phyloP scores from a whole-genome alignment of 2,329 filamentous ascomycete genomes.

The Lecanosticta acicola region DNA sequence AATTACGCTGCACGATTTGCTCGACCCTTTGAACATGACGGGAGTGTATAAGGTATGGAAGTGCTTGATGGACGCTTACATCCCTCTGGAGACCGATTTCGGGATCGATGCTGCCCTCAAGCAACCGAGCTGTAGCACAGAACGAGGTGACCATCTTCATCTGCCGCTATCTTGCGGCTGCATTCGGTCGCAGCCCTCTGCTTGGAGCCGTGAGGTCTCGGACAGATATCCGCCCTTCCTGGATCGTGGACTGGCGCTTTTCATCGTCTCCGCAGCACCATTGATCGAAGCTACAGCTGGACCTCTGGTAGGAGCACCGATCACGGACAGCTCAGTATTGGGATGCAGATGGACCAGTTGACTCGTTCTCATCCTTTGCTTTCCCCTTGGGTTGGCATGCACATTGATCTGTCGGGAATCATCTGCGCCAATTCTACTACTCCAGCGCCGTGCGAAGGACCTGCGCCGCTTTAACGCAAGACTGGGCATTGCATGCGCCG shows the following conservation, averaged over 20 bases:
- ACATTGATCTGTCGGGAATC: constrained; percentile 47
- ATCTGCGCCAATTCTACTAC: constrained; percentile 40
- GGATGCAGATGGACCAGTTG: constrained; percentile 12
- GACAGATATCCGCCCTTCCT: constrained; percentile 48
- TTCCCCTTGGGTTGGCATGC: constrained; percentile 38
- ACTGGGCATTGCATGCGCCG: constrained; percentile 32
- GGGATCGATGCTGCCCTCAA: not conserved
- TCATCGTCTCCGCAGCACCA: constrained; percentile 8
- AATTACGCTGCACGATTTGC: too few relatives aligned
- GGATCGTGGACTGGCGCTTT: constrained; percentile 35
- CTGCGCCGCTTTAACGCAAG: constrained; percentile 44
- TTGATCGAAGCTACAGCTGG: constrained; percentile 4
- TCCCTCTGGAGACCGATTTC: constrained; percentile 1
- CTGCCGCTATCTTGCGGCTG: constrained; percentile 50
- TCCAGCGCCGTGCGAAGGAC: constrained; percentile 43
- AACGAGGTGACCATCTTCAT: constrained; percentile 52
- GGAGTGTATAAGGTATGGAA: constrained; percentile 1
- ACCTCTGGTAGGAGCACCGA: constrained; percentile 8
- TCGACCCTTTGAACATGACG: too few relatives aligned
- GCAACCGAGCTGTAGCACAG: constrained; percentile 41
- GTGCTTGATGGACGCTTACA: constrained; percentile 3
- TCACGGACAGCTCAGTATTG: constrained; percentile 6
- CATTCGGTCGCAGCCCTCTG: constrained; percentile 48
- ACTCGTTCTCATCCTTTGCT: constrained; percentile 9
- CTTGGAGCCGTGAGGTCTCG: constrained; percentile 48